Conservation (phyloP, 495 filamentous ascomycete genomes). For the Penicillium alfredii region DNA sequence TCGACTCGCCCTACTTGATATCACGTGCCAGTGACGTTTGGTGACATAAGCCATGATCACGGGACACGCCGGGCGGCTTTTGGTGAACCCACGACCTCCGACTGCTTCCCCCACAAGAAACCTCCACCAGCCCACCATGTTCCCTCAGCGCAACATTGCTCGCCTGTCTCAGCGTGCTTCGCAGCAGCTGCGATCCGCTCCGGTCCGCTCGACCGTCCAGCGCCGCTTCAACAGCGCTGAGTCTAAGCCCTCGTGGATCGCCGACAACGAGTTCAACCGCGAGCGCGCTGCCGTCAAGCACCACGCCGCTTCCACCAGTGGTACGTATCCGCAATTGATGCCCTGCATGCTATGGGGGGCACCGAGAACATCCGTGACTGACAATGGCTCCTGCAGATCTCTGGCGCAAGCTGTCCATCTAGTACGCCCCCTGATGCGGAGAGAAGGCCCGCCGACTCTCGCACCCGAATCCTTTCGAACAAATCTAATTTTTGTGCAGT, state of each 20-base stretch:
- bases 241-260: slow-evolving; percentile 41
- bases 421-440: no score
- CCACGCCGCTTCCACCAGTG: slow-evolving; percentile 72
- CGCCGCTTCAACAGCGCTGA: slow-evolving; percentile 63
- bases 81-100: slow-evolving; percentile 28
- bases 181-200: slow-evolving; percentile 48
- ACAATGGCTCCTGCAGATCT: slow-evolving; percentile 57
- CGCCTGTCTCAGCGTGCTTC: slow-evolving; percentile 54
- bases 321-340: slow-evolving; percentile 58
- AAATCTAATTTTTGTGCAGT: slow-evolving; percentile 38
- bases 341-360: no score
- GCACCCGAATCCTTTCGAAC: no score
- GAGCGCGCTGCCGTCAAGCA: slow-evolving; percentile 80
- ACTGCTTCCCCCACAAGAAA: slow-evolving; percentile 15
- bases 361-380: slow-evolving; percentile 18
- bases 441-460: no score
- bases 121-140: slow-evolving; percentile 44
- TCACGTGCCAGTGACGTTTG: slow-evolving; percentile 24
- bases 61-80: slow-evolving; percentile 31
- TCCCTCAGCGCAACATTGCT: slow-evolving; percentile 54
- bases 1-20: no score
- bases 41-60: no score
- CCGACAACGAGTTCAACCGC: slow-evolving; percentile 81
- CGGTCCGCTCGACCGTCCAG: slow-evolving; percentile 54
- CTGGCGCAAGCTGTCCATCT: slow-evolving; percentile 91